Conservation (phyloP, 257 asterid genomes). For the Solanum chilense region DNA sequence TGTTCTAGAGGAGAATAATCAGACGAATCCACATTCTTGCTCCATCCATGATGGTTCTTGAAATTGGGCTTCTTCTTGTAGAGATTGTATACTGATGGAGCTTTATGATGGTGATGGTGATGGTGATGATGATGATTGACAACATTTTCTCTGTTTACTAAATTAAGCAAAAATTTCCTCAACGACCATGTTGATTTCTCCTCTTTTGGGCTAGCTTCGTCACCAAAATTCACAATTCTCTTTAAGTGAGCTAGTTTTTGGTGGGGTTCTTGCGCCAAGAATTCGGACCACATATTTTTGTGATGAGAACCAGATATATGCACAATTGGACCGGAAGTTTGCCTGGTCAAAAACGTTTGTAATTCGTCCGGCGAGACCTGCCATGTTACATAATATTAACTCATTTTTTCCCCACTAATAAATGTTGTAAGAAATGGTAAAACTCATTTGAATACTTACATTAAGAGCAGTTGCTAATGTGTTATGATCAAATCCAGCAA, state of each 20-base stretch:
- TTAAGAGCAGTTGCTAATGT: slow-evolving; percentile 43
- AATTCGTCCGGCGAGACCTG: slow-evolving; percentile 49
- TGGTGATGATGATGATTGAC: not conserved
- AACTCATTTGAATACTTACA: slow-evolving; percentile 20
- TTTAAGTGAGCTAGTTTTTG: slow-evolving; percentile 35
- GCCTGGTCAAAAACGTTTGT: slow-evolving; percentile 23
- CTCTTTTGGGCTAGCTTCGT: not conserved
- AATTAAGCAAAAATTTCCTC: slow-evolving; percentile 26
- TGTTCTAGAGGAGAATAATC: slow-evolving; percentile 48
- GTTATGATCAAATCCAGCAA: slow-evolving; percentile 45
- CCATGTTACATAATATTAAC: not conserved
- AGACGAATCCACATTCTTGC: slow-evolving; percentile 45
- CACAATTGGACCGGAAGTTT: slow-evolving; percentile 45
- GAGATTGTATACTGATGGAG: slow-evolving; percentile 53
- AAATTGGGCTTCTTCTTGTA: slow-evolving; percentile 39
- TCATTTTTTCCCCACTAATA: not conserved
- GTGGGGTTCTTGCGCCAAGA: slow-evolving; percentile 26
- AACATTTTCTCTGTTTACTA: slow-evolving; percentile 7
- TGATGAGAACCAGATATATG: slow-evolving; percentile 21
- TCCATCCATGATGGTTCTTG: slow-evolving; percentile 65
- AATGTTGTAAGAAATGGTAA: not conserved
- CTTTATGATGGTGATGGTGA: not conserved
- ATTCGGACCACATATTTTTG: slow-evolving; percentile 40
- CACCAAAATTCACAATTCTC: slow-evolving; percentile 14
- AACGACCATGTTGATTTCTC: slow-evolving; percentile 35